phyloP scores from a whole-genome alignment of 1,284 basidiomycete species.

The Tremellales sp. region DNA sequence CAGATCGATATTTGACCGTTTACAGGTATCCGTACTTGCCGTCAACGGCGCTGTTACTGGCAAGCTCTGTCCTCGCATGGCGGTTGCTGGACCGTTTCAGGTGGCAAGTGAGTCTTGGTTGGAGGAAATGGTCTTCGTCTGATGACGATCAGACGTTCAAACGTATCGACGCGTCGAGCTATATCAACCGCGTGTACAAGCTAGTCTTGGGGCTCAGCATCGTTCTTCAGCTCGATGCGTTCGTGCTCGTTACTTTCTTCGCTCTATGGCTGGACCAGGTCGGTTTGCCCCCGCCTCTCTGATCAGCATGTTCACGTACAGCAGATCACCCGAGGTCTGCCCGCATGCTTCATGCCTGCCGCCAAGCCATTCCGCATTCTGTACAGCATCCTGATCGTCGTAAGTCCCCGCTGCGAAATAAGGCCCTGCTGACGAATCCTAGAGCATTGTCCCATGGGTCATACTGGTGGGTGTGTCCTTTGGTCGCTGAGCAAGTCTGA shows the following conservation, averaged over 20 bases:
- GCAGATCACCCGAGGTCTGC: slow-evolving; percentile 14
- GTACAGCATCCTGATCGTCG: slow-evolving; percentile 58
- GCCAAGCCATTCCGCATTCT: slow-evolving; percentile 56
- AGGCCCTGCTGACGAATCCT: no score
- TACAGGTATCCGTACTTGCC: slow-evolving; percentile 62
- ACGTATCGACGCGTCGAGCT: slow-evolving; percentile 73
- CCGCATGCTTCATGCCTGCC: slow-evolving; percentile 50
- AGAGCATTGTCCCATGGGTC: no score
- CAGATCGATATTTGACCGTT: slow-evolving; percentile 3
- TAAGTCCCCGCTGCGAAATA: slow-evolving; percentile 69
- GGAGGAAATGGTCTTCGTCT: slow-evolving; percentile 54
- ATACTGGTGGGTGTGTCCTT: no score
- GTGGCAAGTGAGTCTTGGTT: no score
- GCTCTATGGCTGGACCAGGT: slow-evolving; percentile 72
- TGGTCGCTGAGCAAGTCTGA: no score
- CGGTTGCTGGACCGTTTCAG: slow-evolving; percentile 48
- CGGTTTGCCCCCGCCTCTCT: slow-evolving; percentile 59
- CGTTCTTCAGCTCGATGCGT: slow-evolving; percentile 65
- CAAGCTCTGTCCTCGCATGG: slow-evolving; percentile 66
- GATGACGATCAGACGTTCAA: slow-evolving; percentile 84
- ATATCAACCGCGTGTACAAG: slow-evolving; percentile 68
- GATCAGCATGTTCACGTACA: background rate
- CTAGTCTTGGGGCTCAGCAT: slow-evolving; percentile 66
- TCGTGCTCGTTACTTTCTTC: slow-evolving; percentile 67
- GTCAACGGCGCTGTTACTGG: slow-evolving; percentile 60